Conservation (phyloP, 805 yeast genomes). For the Yarrowia phangngaensis region DNA sequence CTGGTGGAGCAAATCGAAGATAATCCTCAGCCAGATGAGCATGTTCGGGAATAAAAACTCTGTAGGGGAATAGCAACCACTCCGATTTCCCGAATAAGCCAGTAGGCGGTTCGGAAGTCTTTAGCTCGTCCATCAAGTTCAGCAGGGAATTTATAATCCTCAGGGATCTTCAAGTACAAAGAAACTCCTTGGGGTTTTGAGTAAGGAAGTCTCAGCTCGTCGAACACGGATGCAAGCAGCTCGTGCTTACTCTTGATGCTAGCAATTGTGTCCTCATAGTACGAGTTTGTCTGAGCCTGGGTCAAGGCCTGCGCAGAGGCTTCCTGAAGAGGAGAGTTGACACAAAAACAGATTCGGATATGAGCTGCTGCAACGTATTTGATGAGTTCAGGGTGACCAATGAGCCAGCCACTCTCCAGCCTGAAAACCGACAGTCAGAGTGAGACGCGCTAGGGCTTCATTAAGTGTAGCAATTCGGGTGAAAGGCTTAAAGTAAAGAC, state of each 20-base stretch:
- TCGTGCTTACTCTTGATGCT: constrained; percentile 69
- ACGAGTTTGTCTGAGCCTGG: constrained; percentile 56
- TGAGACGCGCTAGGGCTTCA: constrained; percentile 72
- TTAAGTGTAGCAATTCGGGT: constrained; percentile 79
- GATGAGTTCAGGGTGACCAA: constrained; percentile 78
- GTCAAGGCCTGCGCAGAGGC: constrained; percentile 78
- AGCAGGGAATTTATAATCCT: constrained; percentile 64
- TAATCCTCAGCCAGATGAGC: constrained; percentile 77
- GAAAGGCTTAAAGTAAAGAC: constrained; percentile 71
- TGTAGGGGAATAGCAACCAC: constrained; percentile 98
- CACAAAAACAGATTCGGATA: constrained; percentile 86
- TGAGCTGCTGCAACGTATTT: constrained; percentile 84
- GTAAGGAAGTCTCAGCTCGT: constrained; percentile 83
- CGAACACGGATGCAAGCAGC: constrained; percentile 72
- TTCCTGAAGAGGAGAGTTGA: constrained; percentile 89
- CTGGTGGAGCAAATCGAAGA: constrained; percentile 88
- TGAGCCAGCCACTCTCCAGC: constrained; percentile 98
- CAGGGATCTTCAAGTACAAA: constrained; percentile 80
- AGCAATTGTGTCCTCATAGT: constrained; percentile 65
- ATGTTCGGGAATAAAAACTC: constrained; percentile 76
- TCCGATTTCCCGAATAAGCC: constrained; percentile 89
- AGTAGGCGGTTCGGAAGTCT: constrained; percentile 85
- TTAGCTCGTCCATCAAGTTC: constrained; percentile 64
- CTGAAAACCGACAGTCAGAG: constrained; percentile 92
- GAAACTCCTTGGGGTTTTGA: constrained; percentile 88